Percentiles rank a stretch among this genome's conserved stretches.
phyloP scores from a whole-genome alignment of 139 green algal species.

The Micromonas commoda region DNA sequence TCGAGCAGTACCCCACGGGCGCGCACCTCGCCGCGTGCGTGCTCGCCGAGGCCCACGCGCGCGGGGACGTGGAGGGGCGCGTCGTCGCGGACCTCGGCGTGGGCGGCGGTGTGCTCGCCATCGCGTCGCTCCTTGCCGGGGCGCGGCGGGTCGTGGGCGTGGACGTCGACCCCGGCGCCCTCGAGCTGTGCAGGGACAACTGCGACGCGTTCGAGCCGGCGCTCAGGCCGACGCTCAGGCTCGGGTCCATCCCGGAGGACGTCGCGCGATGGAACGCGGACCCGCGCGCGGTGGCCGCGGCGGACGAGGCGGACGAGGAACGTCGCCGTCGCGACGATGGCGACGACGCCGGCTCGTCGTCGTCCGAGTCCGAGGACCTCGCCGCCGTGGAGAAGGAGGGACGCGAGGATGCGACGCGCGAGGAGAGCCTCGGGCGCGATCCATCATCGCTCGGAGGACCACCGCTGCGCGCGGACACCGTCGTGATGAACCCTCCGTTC shows the following conservation, averaged over 20 bases:
- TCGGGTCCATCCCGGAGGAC: slow-evolving; percentile 5
- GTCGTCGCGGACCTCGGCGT: slow-evolving; percentile 80
- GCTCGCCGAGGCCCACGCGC: slow-evolving; percentile 67
- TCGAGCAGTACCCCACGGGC: slow-evolving; percentile 92
- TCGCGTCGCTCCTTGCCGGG: slow-evolving; percentile 71
- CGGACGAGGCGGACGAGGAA: neutral
- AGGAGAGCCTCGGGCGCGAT: neutral
- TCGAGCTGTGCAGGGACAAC: slow-evolving; percentile 64
- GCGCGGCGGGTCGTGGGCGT: slow-evolving; percentile 67
- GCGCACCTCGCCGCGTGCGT: slow-evolving; percentile 72
- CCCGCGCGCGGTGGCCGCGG: neutral
- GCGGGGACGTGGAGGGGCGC: slow-evolving; percentile 61
- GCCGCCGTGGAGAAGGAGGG: no score
- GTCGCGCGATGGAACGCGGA: neutral
- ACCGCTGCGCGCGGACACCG: slow-evolving; percentile 58
- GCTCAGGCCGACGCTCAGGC: slow-evolving; percentile 40
- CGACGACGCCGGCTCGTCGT: neutral
- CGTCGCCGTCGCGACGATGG: no score
- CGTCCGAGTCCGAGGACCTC: neutral
- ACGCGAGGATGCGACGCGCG: no score
- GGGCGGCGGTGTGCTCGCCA: slow-evolving; percentile 73
- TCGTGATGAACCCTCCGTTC: slow-evolving; percentile 95
- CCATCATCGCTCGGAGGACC: no score
- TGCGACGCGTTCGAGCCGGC: slow-evolving; percentile 57
- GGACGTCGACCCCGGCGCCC: slow-evolving; percentile 76